These are phyloP conservation scores for Gymnopilus junonius DNA, from an alignment of 768 basidiomycete species.

Conservation along the genomic window DNA sequence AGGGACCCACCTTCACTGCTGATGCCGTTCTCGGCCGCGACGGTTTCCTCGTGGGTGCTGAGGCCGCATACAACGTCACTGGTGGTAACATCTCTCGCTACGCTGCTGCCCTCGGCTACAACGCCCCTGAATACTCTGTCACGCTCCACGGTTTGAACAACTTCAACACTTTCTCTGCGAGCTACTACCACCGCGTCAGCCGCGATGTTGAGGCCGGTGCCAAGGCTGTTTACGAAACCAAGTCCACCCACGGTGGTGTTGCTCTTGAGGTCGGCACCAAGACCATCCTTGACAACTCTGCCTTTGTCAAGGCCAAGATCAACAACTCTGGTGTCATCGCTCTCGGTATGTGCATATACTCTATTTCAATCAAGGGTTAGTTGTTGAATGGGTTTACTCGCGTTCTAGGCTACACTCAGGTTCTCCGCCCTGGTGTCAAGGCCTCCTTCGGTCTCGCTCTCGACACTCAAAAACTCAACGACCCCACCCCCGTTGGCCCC, in stretches of 20 bases:
- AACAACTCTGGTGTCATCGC: slow-evolving; percentile 94
- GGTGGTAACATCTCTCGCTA: slow-evolving; percentile 93
- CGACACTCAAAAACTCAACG: slow-evolving; percentile 92
- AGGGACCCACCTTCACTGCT: slow-evolving; percentile 98
- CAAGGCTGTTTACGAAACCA: slow-evolving; percentile 95
- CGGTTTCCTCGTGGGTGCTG: slow-evolving; percentile 95
- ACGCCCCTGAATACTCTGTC: slow-evolving; percentile 94
- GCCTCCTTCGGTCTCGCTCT: slow-evolving; percentile 93
- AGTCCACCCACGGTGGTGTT: slow-evolving; percentile 85
- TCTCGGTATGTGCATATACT: slow-evolving; percentile 54
- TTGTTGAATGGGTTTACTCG: background rate
- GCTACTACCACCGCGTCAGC: slow-evolving; percentile 97
- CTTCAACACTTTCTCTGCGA: slow-evolving; percentile 90
- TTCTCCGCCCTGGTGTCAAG: slow-evolving; percentile 91
- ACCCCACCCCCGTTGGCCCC: slow-evolving; percentile 61
- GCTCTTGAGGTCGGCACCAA: slow-evolving; percentile 95
- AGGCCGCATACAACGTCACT: slow-evolving; percentile 96
- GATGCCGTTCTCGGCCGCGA: slow-evolving; percentile 96
- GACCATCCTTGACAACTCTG: slow-evolving; percentile 85
- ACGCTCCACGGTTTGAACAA: slow-evolving; percentile 95
- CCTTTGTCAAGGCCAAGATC: slow-evolving; percentile 98
- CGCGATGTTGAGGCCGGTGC: slow-evolving; percentile 93
- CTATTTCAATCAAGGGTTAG: background rate
- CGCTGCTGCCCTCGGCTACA: slow-evolving; percentile 91
- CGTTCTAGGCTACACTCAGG: slow-evolving; percentile 81